A percentile compares a stretch with the other conserved stretches of the same genome.
Evolutionary conservation across 768 basidiomycete genomes (phyloP).

Genomic region (Floccularia luteovirens): DNA sequence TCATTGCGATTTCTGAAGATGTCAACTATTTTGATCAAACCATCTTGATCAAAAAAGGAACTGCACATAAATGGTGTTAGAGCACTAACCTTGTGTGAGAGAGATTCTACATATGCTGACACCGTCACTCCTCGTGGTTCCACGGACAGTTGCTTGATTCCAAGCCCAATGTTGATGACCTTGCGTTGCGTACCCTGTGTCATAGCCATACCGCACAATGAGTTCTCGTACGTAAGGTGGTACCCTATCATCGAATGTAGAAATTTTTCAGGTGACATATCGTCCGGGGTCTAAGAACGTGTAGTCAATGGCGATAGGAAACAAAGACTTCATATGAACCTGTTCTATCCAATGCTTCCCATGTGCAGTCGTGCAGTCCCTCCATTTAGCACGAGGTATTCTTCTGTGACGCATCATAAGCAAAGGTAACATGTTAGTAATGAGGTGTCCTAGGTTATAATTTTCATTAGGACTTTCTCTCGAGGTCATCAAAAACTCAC

Average conservation of each 20-base stretch:
- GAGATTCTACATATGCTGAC: constrained; percentile 60
- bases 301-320: not conserved
- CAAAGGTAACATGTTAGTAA: constrained; percentile 68
- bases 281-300: constrained; percentile 38
- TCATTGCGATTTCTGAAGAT: constrained; percentile 35
- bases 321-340: constrained; percentile 23
- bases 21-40: constrained; percentile 12
- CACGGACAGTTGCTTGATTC: constrained; percentile 59
- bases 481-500: constrained; percentile 31
- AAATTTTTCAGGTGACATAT: constrained; percentile 56
- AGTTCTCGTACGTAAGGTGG: constrained; percentile 60
- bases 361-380: constrained; percentile 46
- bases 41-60: not conserved
- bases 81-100: constrained; percentile 61
- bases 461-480: not conserved
- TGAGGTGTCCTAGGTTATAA: constrained; percentile 45
- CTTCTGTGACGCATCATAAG: constrained; percentile 84
- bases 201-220: constrained; percentile 79
- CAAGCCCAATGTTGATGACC: constrained; percentile 79
- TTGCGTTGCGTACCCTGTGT: constrained; percentile 70
- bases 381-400: constrained; percentile 71
- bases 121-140: constrained; percentile 55
- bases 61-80: not conserved
- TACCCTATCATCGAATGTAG: constrained; percentile 76
- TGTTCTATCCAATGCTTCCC: constrained; percentile 85